Evolutionary conservation across 768 basidiomycete genomes (phyloP), one percentile per base, ranked within the genome.

Genomic region (Paxillus involutus): DNA sequence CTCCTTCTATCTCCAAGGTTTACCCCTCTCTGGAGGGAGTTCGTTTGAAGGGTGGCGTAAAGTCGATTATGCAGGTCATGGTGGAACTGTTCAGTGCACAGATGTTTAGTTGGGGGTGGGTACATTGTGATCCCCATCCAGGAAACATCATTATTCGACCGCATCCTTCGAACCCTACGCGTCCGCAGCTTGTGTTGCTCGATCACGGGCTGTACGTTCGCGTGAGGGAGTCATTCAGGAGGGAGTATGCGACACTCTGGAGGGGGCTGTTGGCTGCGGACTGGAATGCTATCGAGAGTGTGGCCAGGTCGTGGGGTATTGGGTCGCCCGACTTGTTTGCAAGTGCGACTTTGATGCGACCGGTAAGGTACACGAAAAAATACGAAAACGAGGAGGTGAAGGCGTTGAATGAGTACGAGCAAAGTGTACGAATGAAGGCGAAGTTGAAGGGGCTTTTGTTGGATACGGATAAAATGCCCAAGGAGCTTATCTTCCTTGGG

Each of bases 41-140:
- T n/a, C 60, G 51, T 30, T 72, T 88, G 10, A 79, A 78, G 59
- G 87, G 88, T 11, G 88, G 88, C 24, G 71, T 82, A 35, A 70
- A 75, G 48, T 72, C 79, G 32, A 77, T 91, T 52, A 93, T 97
- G 91, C 83, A 89, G 56, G 85, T 85, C 19, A 92, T 93, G 80
- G 85, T 94, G 36, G 87, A 91, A 56, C 76, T 93, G 2, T 94
- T 94, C 75, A 87, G 87, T 30, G 91, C 89, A 3, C 92, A 84
- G 75, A 94, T 94, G 71, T 98, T 97, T 68, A 80, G 81, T 54
- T 97, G 89, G 89, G 93, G 94, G 11, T 94, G 86, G 79, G 87
- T 94, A 4, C 86, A 91, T 68, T 92, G 92, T 64, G 83, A 85
- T 52, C 83, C 83, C 0, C 83, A 89, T 59, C 86, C 86, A 3